A percentile compares a stretch with the other conserved stretches of the same genome.
Evolutionary conservation across 2,329 filamentous ascomycete genomes (phyloP).

Genomic region (Monosporascus cannonballus): DNA sequence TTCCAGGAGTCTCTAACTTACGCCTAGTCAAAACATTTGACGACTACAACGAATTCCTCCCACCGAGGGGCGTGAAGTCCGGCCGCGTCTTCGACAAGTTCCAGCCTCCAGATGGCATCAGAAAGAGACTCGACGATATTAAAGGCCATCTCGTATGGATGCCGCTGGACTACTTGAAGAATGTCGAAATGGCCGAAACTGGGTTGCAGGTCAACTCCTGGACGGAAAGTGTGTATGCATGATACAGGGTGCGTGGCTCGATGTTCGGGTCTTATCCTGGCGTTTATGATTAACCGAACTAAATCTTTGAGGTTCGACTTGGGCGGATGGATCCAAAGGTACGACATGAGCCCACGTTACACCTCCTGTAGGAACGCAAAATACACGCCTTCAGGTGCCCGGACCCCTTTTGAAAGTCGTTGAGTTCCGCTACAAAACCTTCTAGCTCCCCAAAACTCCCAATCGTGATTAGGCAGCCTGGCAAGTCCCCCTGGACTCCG

Average conservation of each 20-base stretch:
- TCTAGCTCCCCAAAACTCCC: neutral
- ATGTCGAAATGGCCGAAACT: constrained; percentile 84
- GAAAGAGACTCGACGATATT: constrained; percentile 69
- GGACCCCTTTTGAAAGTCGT: neutral
- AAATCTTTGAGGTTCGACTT: too few species aligned
- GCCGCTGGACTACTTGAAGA: constrained; percentile 79
- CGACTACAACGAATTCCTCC: constrained; percentile 79
- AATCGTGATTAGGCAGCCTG: too few species aligned
- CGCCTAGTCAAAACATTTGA: constrained; percentile 72
- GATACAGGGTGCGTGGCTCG: constrained; percentile 4
- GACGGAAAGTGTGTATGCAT: constrained; percentile 85
- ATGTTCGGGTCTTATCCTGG: neutral
- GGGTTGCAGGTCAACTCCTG: constrained; percentile 79
- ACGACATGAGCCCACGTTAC: too few species aligned
- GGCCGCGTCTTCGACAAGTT: constrained; percentile 84
- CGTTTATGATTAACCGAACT: neutral
- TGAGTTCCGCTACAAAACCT: neutral
- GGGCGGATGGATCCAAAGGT: too few species aligned
- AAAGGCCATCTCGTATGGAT: constrained; percentile 92
- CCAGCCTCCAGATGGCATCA: constrained; percentile 65
- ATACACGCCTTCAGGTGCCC: too few species aligned
- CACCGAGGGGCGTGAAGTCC: constrained; percentile 62
- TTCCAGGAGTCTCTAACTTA: constrained; percentile 6
- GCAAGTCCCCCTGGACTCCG: too few species aligned
- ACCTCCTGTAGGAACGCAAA: too few species aligned